These are phyloP conservation scores for Cyclostephanos tholiformis DNA, from an alignment of 108 stramenopile species.

Conservation along the genomic window DNA sequence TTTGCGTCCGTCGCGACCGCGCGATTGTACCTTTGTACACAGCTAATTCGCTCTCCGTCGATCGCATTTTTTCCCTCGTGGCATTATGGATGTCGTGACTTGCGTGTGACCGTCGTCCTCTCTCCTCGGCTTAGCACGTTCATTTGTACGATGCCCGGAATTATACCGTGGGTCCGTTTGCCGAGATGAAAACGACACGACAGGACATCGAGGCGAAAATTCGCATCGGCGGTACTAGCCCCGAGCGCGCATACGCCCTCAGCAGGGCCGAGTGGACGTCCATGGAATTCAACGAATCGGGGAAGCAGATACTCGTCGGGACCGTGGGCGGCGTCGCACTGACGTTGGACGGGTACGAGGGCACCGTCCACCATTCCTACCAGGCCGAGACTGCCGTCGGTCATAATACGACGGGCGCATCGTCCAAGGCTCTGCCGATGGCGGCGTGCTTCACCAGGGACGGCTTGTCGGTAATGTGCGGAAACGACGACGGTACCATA, in stretches of 20 bases:
- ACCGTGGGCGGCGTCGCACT: constrained; percentile 55
- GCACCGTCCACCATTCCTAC: constrained; percentile 67
- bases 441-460: constrained; percentile 75
- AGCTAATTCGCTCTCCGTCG: no score
- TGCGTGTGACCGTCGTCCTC: no score
- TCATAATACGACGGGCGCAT: no score
- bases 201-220: constrained; percentile 50
- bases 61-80: no score
- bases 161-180: constrained; percentile 73
- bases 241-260: constrained; percentile 44
- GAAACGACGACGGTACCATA: constrained; percentile 70
- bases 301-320: constrained; percentile 72
- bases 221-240: constrained; percentile 25
- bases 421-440: constrained; percentile 23
- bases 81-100: no score
- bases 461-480: constrained; percentile 64
- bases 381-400: constrained; percentile 31
- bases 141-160: constrained; percentile 87
- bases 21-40: no score
- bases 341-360: constrained; percentile 80
- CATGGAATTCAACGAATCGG: constrained; percentile 74
- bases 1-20: no score
- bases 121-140: constrained; percentile 51
- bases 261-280: constrained; percentile 55
- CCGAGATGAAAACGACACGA: constrained; percentile 69